Evolutionary conservation across 805 yeast species (phyloP), one percentile per base, ranked within the genome.

Genomic region (Candida lessepsii): DNA sequence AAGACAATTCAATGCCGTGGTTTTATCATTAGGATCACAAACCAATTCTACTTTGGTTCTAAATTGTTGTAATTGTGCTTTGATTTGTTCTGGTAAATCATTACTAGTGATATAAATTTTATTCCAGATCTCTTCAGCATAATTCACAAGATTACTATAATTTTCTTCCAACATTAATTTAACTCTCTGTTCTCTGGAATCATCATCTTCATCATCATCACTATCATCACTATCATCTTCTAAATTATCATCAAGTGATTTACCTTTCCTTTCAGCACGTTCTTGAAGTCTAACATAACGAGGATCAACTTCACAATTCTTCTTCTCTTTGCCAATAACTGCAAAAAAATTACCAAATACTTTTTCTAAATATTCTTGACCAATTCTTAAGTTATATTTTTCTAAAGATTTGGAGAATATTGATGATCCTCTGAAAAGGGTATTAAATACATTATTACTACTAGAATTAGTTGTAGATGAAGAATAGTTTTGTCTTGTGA

Each of bases 231-330:
- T 45, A 15, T 41, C 44, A 14, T 28, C 40, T 14, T 41, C 31
- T 5, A 37, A 42, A 10, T 46, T 40, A 21, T 58, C 58, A 23
- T 60, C 61, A 5, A 49, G 14, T 1, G 52, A 30, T 28, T 49
- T 53, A 0, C 63, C 63, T 35, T 49, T 56, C 13, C 62, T 42
- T 23, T 46, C 48, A 10, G 60, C 61, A 18, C 48, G 51, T 32
- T 58, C 63, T 47, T 65, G 69, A 4, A 58, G 41, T 35, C 77
- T 60, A 15, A 82, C 70, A 36, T 74, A 64, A 40, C 75, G 58
- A 7, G 96, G 96, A 58, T 93, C 97, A 32, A 90, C 75, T 52
- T 91, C 98, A 55, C 89, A 78, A 46, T 69, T 68, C n/a, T 73
- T 62, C 39, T 71, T 63, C 40, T 79, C 79, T 0, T 66, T 54